Percentiles rank a stretch among this genome's conserved stretches.
These are phyloP conservation scores for Geosmithia putterillii DNA, from an alignment of 2,329 filamentous ascomycete species.

Conservation along the genomic window DNA sequence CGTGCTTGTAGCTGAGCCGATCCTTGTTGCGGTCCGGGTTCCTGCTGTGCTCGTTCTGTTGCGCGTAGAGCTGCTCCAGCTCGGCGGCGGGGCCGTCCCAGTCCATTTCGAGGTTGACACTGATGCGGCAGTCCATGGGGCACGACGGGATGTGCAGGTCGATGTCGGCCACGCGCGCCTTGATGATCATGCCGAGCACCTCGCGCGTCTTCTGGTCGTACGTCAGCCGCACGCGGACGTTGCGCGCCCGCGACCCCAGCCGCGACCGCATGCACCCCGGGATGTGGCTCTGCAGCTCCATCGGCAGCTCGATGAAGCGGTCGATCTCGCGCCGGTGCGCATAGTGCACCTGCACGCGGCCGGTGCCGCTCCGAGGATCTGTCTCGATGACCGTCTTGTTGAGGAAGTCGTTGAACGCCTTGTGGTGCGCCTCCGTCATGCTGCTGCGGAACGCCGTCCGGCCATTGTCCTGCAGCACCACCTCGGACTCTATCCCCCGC, in stretches of 20 bases:
- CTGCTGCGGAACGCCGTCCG: slow-evolving; percentile 68
- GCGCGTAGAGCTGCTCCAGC: slow-evolving; percentile 27
- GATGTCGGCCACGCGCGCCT: slow-evolving; percentile 78
- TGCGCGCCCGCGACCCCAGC: slow-evolving; percentile 27
- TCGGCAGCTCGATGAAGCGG: slow-evolving; percentile 66
- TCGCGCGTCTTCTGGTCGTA: slow-evolving; percentile 60
- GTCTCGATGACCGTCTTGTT: slow-evolving; percentile 56
- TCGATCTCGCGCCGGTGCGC: slow-evolving; percentile 74
- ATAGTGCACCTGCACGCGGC: slow-evolving; percentile 59
- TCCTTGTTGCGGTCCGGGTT: slow-evolving; percentile 68
- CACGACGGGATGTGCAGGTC: slow-evolving; percentile 69
- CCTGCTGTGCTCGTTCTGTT: slow-evolving; percentile 17
- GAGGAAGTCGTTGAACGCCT: slow-evolving; percentile 70
- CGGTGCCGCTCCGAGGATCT: slow-evolving; percentile 31
- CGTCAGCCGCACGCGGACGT: slow-evolving; percentile 47
- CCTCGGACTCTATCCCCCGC: slow-evolving; percentile 58
- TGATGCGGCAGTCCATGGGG: slow-evolving; percentile 83
- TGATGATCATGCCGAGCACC: slow-evolving; percentile 75
- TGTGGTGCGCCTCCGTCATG: slow-evolving; percentile 82
- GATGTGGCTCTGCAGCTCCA: slow-evolving; percentile 43
- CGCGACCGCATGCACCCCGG: slow-evolving; percentile 51
- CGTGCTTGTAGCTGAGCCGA: slow-evolving; percentile 79
- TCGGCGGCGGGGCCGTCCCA: slow-evolving; percentile 59
- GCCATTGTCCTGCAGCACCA: slow-evolving; percentile 48
- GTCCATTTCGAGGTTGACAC: slow-evolving; percentile 87